These are phyloP conservation scores for Castanospermum australe DNA, from an alignment of 306 rosid species.

Conservation along the genomic window DNA sequence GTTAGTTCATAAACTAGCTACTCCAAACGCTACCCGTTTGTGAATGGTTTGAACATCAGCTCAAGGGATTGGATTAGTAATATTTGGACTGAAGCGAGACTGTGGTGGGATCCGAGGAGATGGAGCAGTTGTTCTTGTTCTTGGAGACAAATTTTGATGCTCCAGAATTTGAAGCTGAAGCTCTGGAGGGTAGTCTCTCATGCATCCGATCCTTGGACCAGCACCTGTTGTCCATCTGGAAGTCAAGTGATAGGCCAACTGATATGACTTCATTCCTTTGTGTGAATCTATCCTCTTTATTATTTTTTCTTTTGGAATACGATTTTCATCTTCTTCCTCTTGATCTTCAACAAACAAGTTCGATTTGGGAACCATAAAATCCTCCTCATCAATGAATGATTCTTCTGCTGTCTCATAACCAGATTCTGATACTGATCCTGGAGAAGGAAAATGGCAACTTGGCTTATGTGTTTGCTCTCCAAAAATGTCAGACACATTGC, in stretches of 20 bases:
- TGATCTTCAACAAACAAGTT: conserved; percentile 54
- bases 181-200: conserved; percentile 76
- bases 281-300: conserved; percentile 56
- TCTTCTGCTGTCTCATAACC: conserved; percentile 65
- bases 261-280: conserved; percentile 63
- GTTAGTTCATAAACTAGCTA: neutral
- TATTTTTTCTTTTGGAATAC: conserved; percentile 50
- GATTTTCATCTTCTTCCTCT: conserved; percentile 34
- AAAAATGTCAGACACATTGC: conserved; percentile 25
- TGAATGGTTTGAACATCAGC: neutral
- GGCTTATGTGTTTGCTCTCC: conserved; percentile 29
- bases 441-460: conserved; percentile 19
- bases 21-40: neutral
- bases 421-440: conserved; percentile 38
- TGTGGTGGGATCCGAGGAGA: conserved; percentile 12
- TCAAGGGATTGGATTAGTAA: conserved; percentile 15
- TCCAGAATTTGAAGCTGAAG: conserved; percentile 58
- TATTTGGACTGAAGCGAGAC: conserved; percentile 28
- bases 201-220: conserved; percentile 82
- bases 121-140: conserved; percentile 5
- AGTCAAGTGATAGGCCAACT: conserved; percentile 57
- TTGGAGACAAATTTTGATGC: conserved; percentile 59
- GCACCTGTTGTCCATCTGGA: conserved; percentile 77
- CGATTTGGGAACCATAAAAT: conserved; percentile 50
- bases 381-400: conserved; percentile 46